A percentile compares a stretch with the other conserved stretches of the same genome.
These are phyloP conservation scores for Ottelia alismoides DNA, from an alignment of 106 monocot genomes.

Conservation along the genomic window DNA sequence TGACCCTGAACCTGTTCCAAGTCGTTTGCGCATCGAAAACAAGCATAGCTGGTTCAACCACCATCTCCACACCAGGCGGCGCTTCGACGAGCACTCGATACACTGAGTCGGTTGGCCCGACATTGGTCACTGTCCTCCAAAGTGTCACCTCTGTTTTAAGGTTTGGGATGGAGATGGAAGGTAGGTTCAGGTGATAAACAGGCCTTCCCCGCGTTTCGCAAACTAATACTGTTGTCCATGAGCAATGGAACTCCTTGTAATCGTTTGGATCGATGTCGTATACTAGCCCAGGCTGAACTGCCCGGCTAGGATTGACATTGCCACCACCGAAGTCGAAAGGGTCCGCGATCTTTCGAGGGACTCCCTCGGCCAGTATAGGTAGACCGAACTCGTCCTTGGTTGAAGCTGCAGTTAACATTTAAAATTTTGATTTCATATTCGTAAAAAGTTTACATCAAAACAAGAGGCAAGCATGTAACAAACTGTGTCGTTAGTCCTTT, in stretches of 20 bases:
- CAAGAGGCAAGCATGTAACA: no score
- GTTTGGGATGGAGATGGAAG: slow-evolving; percentile 2
- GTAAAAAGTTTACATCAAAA: no score
- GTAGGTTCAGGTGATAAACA: slow-evolving; percentile 5
- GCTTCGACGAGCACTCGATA: background rate
- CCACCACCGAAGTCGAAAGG: slow-evolving; percentile 1
- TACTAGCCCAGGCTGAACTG: background rate
- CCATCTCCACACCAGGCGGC: slow-evolving; percentile 1
- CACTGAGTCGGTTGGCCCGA: background rate
- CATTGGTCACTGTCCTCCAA: slow-evolving; percentile 6
- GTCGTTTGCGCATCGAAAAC: background rate
- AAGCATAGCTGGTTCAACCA: background rate
- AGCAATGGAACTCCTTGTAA: background rate
- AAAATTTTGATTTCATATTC: no score
- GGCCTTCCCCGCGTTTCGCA: background rate
- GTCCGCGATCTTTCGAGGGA: background rate
- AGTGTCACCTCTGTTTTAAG: background rate
- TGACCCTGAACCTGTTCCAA: background rate
- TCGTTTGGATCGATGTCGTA: background rate
- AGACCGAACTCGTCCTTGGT: background rate
- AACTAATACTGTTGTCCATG: background rate
- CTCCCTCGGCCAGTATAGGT: background rate
- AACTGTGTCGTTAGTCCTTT: no score
- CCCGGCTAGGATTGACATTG: background rate
- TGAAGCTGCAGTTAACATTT: slow-evolving; percentile 1